Evolutionary conservation across 2,329 filamentous ascomycete species (phyloP), one percentile per base, ranked within the genome.

Genomic region (Aspergillus fumigatiaffinis): DNA sequence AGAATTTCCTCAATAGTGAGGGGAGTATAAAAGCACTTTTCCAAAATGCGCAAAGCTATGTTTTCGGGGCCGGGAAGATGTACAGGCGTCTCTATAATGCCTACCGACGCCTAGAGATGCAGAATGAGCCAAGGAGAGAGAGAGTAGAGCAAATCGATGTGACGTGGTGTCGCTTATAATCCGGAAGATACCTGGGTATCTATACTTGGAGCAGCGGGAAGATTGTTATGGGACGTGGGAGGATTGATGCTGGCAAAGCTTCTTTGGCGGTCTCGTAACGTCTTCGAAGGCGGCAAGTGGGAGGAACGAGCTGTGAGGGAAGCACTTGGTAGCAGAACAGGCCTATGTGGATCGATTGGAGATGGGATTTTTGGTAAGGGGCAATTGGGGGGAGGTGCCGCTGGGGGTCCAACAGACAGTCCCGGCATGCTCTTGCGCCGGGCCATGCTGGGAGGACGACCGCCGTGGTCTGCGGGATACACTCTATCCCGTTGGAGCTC

Each of bases 371-470:
- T 68, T 4, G 71, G 71, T 3, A 73, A 58, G 1, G 71, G 71
- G 42, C 67, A 72, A 44, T 68, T 71, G 3, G 71, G 71, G 35
- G 71, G 71, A 42, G 71, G 71, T 8, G 66, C 66, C 10, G 60
- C 53, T 1, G 71, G 70, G 26, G 70, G 71, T 0, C 70, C 71
- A 29, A 67, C 59, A 9, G 60, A 54, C 17, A 73, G 57, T 1
- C 71, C 71, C 1, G 67, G 68, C 64, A 73, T 68, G 51, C 70
- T 72, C 54, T 73, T 73, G 12, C 71, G 71, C 23, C 67, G 68
- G 8, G 62, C 55, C 57, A 71, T 62, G 32, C 54, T 64, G 6
- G 54, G 47, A 29, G 57, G 53, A 26, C 58, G 55, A 35, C 50
- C 48, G 29, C 50, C 41, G 10, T 29, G 47, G 20, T 62, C 53